These are phyloP conservation scores for Pterulicium gracile DNA, from an alignment of 1,284 basidiomycete species.

Conservation along the genomic window DNA sequence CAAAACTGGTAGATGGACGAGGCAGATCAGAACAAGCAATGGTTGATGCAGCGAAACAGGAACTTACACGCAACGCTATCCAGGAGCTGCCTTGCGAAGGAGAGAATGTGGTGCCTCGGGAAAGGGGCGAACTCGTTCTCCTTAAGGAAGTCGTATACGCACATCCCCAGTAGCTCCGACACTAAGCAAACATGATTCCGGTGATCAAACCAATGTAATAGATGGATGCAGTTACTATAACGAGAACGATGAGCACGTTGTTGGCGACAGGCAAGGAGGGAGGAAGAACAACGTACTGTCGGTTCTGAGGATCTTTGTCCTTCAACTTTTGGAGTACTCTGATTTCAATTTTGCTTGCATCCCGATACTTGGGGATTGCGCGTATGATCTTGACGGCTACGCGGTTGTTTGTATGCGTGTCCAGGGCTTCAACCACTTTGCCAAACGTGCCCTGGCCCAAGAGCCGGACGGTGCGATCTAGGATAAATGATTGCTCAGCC, in stretches of 20 bases:
- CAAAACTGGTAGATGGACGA: conserved; percentile 48
- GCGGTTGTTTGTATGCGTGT: conserved; percentile 64
- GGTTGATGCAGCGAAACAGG: conserved; percentile 3
- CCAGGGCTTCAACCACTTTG: conserved; percentile 93
- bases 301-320: conserved; percentile 82
- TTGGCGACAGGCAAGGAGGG: conserved; percentile 8
- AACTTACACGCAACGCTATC: conserved; percentile 89
- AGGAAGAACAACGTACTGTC: conserved; percentile 54
- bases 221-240: conserved; percentile 85
- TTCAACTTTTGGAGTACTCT: conserved; percentile 89
- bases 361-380: conserved; percentile 93
- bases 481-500: conserved; percentile 15
- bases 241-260: neutral
- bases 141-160: conserved; percentile 98
- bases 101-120: conserved; percentile 92
- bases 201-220: conserved; percentile 93
- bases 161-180: conserved; percentile 93
- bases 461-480: conserved; percentile 83
- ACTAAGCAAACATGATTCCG: conserved; percentile 98
- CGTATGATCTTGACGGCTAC: conserved; percentile 99
- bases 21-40: conserved; percentile 10
- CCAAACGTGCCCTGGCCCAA: conserved; percentile 98
- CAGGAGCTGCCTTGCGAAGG: conserved; percentile 87
- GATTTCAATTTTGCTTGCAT: conserved; percentile 98
- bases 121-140: conserved; percentile 97